Conservation (phyloP, 352 stramenopile genomes). For the Thraustochytrium sp. region DNA sequence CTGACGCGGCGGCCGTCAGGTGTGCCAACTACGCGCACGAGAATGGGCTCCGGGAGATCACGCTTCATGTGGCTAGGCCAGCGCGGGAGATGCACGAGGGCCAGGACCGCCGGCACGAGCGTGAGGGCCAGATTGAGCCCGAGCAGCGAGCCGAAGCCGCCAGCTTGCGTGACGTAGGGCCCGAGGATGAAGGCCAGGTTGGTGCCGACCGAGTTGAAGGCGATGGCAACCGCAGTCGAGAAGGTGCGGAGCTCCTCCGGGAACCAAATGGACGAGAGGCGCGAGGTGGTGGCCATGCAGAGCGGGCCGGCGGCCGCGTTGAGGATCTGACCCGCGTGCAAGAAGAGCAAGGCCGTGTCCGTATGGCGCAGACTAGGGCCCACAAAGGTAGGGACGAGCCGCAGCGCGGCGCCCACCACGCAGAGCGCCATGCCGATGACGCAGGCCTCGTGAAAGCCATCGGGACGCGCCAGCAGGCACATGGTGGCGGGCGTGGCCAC, state of each 20-base stretch:
- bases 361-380: neutral
- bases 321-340: slow-evolving; percentile 3
- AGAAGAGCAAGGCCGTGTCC: neutral
- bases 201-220: neutral
- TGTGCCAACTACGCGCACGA: neutral
- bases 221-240: slow-evolving; percentile 9
- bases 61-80: neutral
- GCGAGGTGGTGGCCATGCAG: slow-evolving; percentile 27
- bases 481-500: neutral
- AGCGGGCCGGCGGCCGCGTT: slow-evolving; percentile 18
- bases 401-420: neutral
- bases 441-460: neutral
- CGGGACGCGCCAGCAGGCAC: neutral
- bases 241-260: neutral
- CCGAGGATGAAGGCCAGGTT: slow-evolving; percentile 21
- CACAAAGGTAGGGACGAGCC: neutral
- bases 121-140: neutral
- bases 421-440: neutral
- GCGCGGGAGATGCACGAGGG: neutral
- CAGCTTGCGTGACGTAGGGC: neutral
- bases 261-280: slow-evolving; percentile 20
- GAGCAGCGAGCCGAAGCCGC: neutral
- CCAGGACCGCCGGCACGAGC: neutral
- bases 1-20: no score
- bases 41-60: neutral